These are phyloP conservation scores for Phylloporus scabripes DNA, from an alignment of 768 basidiomycete species.

Conservation along the genomic window DNA sequence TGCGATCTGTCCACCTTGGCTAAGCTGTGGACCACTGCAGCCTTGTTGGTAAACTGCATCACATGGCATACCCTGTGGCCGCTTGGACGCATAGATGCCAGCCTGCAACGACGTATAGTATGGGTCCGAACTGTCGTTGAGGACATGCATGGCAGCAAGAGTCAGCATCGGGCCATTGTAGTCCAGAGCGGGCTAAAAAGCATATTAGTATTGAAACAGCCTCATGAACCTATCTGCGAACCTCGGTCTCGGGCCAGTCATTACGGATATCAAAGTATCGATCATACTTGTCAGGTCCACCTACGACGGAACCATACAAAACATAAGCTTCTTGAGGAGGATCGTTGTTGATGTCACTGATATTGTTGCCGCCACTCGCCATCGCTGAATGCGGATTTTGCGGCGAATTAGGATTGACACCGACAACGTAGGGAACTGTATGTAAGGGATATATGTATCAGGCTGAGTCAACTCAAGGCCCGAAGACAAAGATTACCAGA, in stretches of 20 bases:
- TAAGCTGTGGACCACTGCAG: constrained; percentile 49
- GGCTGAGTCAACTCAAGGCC: neutral
- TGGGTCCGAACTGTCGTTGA: constrained; percentile 65
- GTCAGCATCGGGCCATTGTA: constrained; percentile 90
- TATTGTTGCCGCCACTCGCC: constrained; percentile 77
- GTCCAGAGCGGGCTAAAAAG: constrained; percentile 65
- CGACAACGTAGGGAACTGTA: constrained; percentile 64
- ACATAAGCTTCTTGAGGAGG: constrained; percentile 70
- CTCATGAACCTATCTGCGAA: constrained; percentile 21
- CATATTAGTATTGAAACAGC: constrained; percentile 8
- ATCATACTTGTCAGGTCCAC: constrained; percentile 76
- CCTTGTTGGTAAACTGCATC: constrained; percentile 60
- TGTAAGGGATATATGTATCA: constrained; percentile 1
- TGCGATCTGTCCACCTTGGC: constrained; percentile 57
- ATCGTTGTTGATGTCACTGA: constrained; percentile 61
- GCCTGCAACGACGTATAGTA: constrained; percentile 68
- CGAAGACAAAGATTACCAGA: constrained; percentile 42
- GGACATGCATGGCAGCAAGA: constrained; percentile 70
- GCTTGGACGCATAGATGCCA: constrained; percentile 57
- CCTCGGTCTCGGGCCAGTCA: constrained; percentile 89
- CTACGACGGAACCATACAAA: constrained; percentile 83
- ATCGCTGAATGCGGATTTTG: constrained; percentile 86
- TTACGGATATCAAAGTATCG: constrained; percentile 79
- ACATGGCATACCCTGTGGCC: constrained; percentile 69
- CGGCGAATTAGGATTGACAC: constrained; percentile 86